A percentile compares a stretch with the other conserved stretches of the same genome.
These are phyloP conservation scores for Cyclanthera cordifolia DNA, from an alignment of 306 rosid genomes.

Conservation along the genomic window DNA sequence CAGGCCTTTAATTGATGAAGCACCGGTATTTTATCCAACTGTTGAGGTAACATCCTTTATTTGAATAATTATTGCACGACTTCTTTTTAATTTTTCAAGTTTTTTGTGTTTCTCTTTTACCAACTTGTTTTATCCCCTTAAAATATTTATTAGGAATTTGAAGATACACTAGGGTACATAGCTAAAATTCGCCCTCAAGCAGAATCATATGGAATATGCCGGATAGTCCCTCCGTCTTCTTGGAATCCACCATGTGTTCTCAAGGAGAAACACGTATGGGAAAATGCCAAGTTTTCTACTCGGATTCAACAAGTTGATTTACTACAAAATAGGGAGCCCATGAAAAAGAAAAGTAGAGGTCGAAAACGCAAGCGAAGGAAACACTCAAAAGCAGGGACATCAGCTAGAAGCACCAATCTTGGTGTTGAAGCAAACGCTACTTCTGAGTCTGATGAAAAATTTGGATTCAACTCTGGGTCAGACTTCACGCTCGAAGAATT, in stretches of 20 bases:
- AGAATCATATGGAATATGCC: constrained; percentile 76
- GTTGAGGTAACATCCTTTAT: constrained; percentile 37
- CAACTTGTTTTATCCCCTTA: constrained; percentile 4
- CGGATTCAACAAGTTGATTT: constrained; percentile 83
- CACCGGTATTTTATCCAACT: constrained; percentile 82
- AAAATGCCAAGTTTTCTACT: constrained; percentile 60
- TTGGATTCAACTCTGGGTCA: constrained; percentile 73
- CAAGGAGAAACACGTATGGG: constrained; percentile 70
- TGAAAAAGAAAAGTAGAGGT: constrained; percentile 72
- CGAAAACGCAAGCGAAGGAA: constrained; percentile 62
- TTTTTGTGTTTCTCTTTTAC: constrained; percentile 5
- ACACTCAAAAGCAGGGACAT: constrained; percentile 45
- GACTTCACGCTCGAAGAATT: constrained; percentile 62
- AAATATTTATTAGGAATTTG: constrained; percentile 50
- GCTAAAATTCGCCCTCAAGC: constrained; percentile 72
- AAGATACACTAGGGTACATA: constrained; percentile 70
- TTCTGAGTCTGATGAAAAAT: constrained; percentile 53
- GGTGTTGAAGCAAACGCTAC: constrained; percentile 41
- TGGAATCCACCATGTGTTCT: constrained; percentile 91
- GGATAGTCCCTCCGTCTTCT: constrained; percentile 83
- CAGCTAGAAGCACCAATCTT: constrained; percentile 31
- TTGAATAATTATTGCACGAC: neutral
- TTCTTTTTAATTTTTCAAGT: neutral
- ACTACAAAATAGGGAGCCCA: constrained; percentile 94
- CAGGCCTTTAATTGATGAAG: constrained; percentile 64